These are phyloP conservation scores for Domatiomyces globalis DNA, from an alignment of 2,329 filamentous ascomycete species.

Conservation along the genomic window DNA sequence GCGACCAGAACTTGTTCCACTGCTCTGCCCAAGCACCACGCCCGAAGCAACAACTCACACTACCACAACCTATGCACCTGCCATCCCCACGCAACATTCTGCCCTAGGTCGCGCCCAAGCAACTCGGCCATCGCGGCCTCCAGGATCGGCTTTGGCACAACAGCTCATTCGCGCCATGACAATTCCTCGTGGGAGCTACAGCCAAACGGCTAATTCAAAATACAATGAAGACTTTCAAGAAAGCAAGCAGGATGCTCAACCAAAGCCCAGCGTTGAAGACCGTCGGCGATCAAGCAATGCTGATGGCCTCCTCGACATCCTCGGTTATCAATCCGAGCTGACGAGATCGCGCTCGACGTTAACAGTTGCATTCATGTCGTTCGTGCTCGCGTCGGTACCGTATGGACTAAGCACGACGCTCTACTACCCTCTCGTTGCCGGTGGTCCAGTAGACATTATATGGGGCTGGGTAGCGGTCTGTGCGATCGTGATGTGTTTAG, in stretches of 20 bases:
- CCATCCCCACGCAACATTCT: background rate
- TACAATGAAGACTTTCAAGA: background rate
- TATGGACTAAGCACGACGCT: slow-evolving; percentile 60
- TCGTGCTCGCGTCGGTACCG: slow-evolving; percentile 60
- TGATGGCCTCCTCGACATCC: slow-evolving; percentile 9
- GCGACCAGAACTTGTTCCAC: too few relatives aligned
- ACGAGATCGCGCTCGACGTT: slow-evolving; percentile 9
- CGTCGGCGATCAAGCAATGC: background rate
- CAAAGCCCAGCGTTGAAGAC: background rate
- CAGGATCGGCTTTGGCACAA: too few relatives aligned
- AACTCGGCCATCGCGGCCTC: background rate
- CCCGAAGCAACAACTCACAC: too few relatives aligned
- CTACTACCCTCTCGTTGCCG: slow-evolving; percentile 51
- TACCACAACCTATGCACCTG: too few relatives aligned
- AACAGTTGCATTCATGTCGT: slow-evolving; percentile 25
- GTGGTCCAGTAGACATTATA: slow-evolving; percentile 55
- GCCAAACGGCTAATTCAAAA: background rate
- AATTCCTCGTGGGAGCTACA: background rate
- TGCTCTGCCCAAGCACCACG: too few relatives aligned
- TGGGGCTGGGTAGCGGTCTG: slow-evolving; percentile 60
- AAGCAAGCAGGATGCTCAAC: background rate
- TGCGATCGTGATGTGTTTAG: slow-evolving; percentile 57
- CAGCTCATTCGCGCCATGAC: background rate
- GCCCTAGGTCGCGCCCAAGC: background rate
- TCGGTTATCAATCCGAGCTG: slow-evolving; percentile 14